Evolutionary conservation across 345 rosid species (phyloP).

Genomic region (Moringa oleifera): DNA sequence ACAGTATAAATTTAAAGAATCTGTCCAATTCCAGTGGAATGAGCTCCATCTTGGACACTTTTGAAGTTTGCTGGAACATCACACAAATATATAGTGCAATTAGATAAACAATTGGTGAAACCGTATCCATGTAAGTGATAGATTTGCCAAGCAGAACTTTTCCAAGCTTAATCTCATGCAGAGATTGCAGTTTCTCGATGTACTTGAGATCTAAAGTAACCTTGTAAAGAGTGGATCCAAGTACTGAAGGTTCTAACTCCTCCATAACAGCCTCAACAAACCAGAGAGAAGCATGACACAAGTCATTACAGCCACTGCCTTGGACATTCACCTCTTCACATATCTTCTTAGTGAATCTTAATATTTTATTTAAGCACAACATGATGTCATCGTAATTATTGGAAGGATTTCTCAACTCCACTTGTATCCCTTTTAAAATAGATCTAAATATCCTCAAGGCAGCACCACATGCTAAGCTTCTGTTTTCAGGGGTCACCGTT

Average conservation of each 20-base stretch:
- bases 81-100: constrained; percentile 27
- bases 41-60: constrained; percentile 9
- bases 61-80: constrained; percentile 22
- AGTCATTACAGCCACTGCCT: constrained; percentile 13
- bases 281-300: constrained; percentile 15
- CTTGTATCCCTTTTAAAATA: constrained; percentile 35
- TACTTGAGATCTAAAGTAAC: constrained; percentile 38
- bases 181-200: constrained; percentile 21
- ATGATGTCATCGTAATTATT: constrained; percentile 29
- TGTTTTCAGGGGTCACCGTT: constrained; percentile 19
- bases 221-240: constrained; percentile 48
- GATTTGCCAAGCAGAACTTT: constrained; percentile 14
- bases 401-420: constrained; percentile 31
- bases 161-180: constrained; percentile 14
- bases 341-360: constrained; percentile 28
- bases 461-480: constrained; percentile 29
- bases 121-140: constrained; percentile 36
- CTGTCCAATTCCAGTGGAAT: constrained; percentile 13
- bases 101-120: constrained; percentile 45
- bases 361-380: constrained; percentile 31
- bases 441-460: constrained; percentile 44
- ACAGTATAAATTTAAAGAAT: constrained; percentile 25
- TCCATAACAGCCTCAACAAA: constrained; percentile 31
- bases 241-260: constrained; percentile 41
- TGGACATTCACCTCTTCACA: constrained; percentile 22